Conservation (phyloP, 768 basidiomycete genomes). For the Rhodotorula graminis region DNA sequence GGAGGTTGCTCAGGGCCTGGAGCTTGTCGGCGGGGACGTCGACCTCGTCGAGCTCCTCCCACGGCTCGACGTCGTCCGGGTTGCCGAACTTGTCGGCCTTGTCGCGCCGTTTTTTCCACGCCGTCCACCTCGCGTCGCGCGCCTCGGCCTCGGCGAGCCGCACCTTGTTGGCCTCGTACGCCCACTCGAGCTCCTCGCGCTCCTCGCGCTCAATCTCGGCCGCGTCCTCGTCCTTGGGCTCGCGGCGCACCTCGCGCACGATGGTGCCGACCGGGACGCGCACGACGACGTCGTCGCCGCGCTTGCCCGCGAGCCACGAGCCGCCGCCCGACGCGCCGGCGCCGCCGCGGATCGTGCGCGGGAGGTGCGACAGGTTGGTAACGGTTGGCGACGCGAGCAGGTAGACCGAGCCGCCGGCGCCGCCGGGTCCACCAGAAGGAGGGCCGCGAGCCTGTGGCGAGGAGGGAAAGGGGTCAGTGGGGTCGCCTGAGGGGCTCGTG, state of each 20-base stretch:
- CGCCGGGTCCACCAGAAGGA: conserved; percentile 90
- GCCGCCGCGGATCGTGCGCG: conserved; percentile 62
- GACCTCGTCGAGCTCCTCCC: conserved; percentile 25
- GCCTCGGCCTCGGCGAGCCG: conserved; percentile 54
- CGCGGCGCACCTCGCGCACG: conserved; percentile 64
- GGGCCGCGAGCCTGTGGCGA: conserved; percentile 49
- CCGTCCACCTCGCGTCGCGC: conserved; percentile 59
- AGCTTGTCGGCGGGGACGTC: conserved; percentile 24
- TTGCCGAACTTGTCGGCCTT: conserved; percentile 13
- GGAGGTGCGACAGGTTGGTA: conserved; percentile 69
- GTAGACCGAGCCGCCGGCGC: conserved; percentile 80
- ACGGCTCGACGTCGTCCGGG: conserved; percentile 14
- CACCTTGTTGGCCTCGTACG: conserved; percentile 52
- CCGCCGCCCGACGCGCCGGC: conserved; percentile 72
- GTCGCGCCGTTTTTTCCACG: conserved; percentile 38
- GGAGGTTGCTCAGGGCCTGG: conserved; percentile 12
- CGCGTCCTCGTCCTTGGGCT: conserved; percentile 64
- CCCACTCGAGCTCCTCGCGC: conserved; percentile 30
- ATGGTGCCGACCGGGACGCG: conserved; percentile 86
- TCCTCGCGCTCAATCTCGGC: conserved; percentile 54
- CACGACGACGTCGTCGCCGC: conserved; percentile 66
- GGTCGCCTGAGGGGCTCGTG: no score
- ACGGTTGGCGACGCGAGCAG: conserved; percentile 71
- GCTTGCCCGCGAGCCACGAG: conserved; percentile 77
- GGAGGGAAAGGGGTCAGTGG: not conserved